Evolutionary conservation across 176 grass and related monocot genomes (phyloP).

Genomic region (Puya raimondii): DNA sequence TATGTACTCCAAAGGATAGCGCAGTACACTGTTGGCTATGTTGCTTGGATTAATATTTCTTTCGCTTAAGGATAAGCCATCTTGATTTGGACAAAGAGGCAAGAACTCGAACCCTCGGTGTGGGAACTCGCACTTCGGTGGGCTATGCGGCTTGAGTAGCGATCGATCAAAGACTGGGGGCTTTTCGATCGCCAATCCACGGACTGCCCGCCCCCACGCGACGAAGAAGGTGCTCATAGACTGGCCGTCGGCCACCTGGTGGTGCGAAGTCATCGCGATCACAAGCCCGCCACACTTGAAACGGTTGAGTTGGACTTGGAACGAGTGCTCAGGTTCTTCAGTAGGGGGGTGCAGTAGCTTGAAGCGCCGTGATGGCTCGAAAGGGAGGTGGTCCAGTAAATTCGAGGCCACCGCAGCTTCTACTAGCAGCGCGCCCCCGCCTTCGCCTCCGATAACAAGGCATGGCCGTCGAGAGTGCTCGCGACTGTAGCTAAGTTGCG

Average conservation of each 20-base stretch:
- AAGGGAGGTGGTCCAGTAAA: constrained; percentile 35
- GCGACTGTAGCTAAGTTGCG: constrained; percentile 2
- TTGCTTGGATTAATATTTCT: background rate
- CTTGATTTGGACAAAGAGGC: background rate
- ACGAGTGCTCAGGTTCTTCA: background rate
- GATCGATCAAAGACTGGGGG: constrained; percentile 6
- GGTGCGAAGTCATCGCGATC: constrained; percentile 17
- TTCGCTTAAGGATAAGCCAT: background rate
- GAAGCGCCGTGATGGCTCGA: constrained; percentile 21
- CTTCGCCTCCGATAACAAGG: constrained; percentile 33
- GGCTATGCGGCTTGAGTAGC: background rate
- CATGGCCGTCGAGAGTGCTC: background rate
- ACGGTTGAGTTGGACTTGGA: constrained; percentile 23
- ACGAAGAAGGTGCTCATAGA: constrained; percentile 23
- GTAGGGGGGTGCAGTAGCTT: constrained; percentile 17
- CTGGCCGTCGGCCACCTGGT: constrained; percentile 29
- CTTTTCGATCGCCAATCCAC: background rate
- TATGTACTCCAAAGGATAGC: background rate
- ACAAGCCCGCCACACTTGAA: constrained; percentile 32
- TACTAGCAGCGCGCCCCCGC: too few relatives aligned
- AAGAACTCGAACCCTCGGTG: constrained; percentile 30
- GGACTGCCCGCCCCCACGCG: constrained; percentile 23
- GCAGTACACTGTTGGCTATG: background rate
- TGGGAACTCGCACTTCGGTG: constrained; percentile 18
- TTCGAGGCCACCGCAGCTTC: background rate